Evolutionary conservation across 2,329 filamentous ascomycete genomes (phyloP), one percentile per base, ranked within the genome.

Genomic region (Cladosporium sp.): DNA sequence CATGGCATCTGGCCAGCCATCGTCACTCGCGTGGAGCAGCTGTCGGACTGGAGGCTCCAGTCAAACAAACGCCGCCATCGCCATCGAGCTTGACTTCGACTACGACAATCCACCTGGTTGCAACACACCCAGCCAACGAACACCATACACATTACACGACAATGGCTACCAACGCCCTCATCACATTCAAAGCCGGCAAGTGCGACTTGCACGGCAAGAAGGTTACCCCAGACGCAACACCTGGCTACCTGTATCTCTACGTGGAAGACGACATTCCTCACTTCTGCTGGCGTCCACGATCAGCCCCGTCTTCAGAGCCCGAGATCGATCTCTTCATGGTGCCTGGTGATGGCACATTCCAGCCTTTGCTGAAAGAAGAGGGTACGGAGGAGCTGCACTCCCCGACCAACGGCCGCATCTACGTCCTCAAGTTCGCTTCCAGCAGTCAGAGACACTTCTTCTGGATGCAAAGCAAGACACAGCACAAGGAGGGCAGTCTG

Each of bases 101-200:
- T 25, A 34, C 13, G 10, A 45, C 39, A 34, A 22, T 19, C 24
- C 17, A 24, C 9, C 22, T 12, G 12, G 32, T 19, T 19, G 25
- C 40, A 47, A 24, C 39, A 37, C 42, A 6, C 25, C 32, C 15
- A 22, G 19, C 20, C 22, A 53, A 20, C 24, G n/a, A 35, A n/a
- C 32, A 17, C 17, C 32, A 19, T 25, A 20, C 63, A 49, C 62
- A 65, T 64, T 42, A 61, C 51, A 37, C 22, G 32, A 78, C 60
- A 63, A 97, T 96, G 91, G 90, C 92, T 62, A 86, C 90, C 75
- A 74, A 82, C 65, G 91, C 93, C 32, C 83, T 96, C 70, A 92
- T 97, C 73, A 96, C 91, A 15, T 97, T 97, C 83, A 97, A 96
- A 82, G 93, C 93, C 63, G 93, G 93, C 74, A 84, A 84, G 73